Base-by-base conservation (phyloP, 1,284 basidiomycete species). In the Hemileia vastatrix region DNA sequence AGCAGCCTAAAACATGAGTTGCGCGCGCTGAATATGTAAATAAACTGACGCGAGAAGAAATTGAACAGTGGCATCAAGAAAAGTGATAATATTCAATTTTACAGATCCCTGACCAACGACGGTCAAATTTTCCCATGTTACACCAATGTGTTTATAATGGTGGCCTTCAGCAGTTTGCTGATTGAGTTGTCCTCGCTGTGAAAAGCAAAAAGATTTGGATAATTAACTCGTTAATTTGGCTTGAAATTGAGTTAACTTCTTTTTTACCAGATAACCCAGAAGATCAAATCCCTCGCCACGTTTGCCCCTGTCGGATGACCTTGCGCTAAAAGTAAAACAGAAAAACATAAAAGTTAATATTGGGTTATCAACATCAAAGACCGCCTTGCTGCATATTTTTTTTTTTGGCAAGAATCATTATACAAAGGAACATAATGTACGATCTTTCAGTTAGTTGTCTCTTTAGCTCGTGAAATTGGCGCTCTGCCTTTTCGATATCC, bases 61-160 rank as follows among this genome's bases (percentile, higher is more conserved):
- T 86, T 86, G 61, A 79, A 77, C 13, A 84, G 77, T 66, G 54
- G 84, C 84, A 68, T 83, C 86, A 81, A 76, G 73, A 66, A 79
- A 79, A 21, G 71, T 71, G n/a, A 43, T 40, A 50, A 60, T 57
- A 57, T 78, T 19, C 75, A 71, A 61, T 63, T 70, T 76, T 70
- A 78, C 76, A 45, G 84, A 84, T 23, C 87, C 87, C 0, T 80
- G 73, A 32, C 85, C 87, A n/a, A 84, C 79, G 51, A 91, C 89
- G 63, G 85, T 80, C 0, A 89, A 76, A 67, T 84, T 79, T 58
- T 87, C 81, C 86, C 87, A 90, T 19, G 83, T 83, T 24, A 90
- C 86, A 40, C 88, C 88, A 44, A 72, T 49, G 32, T 57, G 32
- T 8, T 23, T 21, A 31, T n/a, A 24, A 51, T 15, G n/a, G 18